Evolutionary conservation across 1,284 basidiomycete genomes (phyloP).

Genomic region (Malassezia dermatis): DNA sequence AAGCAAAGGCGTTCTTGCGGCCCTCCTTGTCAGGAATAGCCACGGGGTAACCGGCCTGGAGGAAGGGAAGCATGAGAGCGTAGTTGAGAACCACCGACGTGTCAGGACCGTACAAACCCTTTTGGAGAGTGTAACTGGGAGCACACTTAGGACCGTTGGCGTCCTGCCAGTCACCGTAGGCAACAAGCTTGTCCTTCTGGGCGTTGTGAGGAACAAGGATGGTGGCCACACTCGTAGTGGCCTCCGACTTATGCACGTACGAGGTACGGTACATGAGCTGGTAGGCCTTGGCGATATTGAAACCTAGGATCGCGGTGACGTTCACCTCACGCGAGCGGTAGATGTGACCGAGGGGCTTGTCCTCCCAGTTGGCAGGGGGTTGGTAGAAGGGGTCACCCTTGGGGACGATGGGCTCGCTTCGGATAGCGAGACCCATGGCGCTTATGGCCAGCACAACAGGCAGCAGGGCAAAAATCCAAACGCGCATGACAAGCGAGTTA

Average conservation of each 20-base stretch:
- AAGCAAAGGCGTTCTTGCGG: conserved; percentile 21
- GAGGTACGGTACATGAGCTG: conserved; percentile 29
- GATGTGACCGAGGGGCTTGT: conserved; percentile 23
- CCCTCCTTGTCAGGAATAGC: conserved; percentile 33
- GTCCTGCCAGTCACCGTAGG: conserved; percentile 21
- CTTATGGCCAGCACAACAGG: not conserved
- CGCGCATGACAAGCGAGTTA: not conserved
- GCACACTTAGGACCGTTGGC: conserved; percentile 23
- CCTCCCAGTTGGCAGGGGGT: conserved; percentile 16
- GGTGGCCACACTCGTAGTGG: conserved; percentile 20
- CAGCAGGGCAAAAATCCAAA: not conserved
- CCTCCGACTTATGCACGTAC: not conserved
- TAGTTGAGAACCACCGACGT: not conserved
- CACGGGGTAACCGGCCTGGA: conserved; percentile 27
- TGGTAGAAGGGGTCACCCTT: conserved; percentile 31
- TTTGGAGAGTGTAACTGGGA: conserved; percentile 21
- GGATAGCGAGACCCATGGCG: not conserved
- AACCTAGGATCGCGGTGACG: conserved; percentile 7
- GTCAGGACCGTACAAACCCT: not conserved
- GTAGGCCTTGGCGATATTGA: conserved; percentile 12
- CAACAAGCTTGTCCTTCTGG: conserved; percentile 24
- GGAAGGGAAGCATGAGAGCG: not conserved
- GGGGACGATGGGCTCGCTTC: not conserved
- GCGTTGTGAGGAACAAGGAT: conserved; percentile 22
- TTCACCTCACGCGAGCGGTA: conserved; percentile 18